Conservation (phyloP, 139 green algal genomes). For the Yamagishiella unicocca region DNA sequence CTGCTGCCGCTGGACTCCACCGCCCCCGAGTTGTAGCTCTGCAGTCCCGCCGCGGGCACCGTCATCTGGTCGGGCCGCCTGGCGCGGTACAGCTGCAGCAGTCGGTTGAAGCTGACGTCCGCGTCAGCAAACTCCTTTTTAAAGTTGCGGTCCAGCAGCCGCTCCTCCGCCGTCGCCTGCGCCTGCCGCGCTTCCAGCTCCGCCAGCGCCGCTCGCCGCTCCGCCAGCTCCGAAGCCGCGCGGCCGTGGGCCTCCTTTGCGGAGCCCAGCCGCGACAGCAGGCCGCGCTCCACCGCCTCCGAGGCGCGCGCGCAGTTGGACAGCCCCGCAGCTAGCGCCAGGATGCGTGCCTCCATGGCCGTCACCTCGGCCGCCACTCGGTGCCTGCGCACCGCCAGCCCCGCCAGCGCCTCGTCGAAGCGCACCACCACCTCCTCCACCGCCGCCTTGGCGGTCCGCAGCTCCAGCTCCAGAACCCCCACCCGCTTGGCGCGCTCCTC, state of each 20-base stretch:
- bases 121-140: slow-evolving; percentile 63
- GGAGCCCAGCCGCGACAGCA: slow-evolving; percentile 7
- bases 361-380: slow-evolving; percentile 26
- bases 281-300: slow-evolving; percentile 20
- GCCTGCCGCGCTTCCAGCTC: slow-evolving; percentile 19
- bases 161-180: slow-evolving; percentile 46
- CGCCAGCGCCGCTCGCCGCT: slow-evolving; percentile 24
- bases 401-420: slow-evolving; percentile 52
- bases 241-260: slow-evolving; percentile 39
- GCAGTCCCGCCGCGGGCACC: background rate
- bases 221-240: slow-evolving; percentile 31
- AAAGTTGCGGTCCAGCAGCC: slow-evolving; percentile 58
- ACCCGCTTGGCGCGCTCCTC: slow-evolving; percentile 60
- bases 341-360: slow-evolving; percentile 38
- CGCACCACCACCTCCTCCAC: slow-evolving; percentile 47
- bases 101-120: slow-evolving; percentile 35
- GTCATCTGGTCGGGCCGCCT: slow-evolving; percentile 30
- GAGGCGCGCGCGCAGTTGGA: background rate
- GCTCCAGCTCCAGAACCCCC: slow-evolving; percentile 56
- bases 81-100: slow-evolving; percentile 61
- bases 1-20: background rate
- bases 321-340: slow-evolving; percentile 36
- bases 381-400: slow-evolving; percentile 23
- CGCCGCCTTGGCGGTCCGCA: slow-evolving; percentile 42
- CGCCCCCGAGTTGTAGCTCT: background rate